These are phyloP conservation scores for Pterulicium gracile DNA, from an alignment of 1,284 basidiomycete genomes.

Conservation along the genomic window DNA sequence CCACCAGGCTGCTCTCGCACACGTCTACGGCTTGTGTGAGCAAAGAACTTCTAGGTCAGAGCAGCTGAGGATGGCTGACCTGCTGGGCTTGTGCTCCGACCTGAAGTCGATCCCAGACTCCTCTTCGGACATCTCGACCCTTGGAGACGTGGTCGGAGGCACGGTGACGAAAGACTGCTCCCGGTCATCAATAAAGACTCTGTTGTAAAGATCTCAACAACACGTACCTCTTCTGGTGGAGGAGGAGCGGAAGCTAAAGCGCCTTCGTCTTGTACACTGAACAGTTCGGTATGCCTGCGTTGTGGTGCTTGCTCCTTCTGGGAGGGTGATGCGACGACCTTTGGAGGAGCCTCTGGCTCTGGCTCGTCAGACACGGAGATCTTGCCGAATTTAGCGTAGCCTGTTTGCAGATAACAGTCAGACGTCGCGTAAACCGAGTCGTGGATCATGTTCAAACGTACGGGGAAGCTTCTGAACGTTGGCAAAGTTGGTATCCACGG, in stretches of 20 bases:
- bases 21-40: conserved; percentile 24
- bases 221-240: conserved; percentile 9
- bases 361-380: conserved; percentile 14
- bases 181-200: not conserved
- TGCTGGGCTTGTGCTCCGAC: conserved; percentile 32
- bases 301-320: conserved; percentile 1
- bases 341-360: not conserved
- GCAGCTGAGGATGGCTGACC: conserved; percentile 21
- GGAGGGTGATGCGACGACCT: not conserved
- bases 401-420: conserved; percentile 10
- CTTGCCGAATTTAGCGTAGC: conserved; percentile 21
- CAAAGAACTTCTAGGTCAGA: not conserved
- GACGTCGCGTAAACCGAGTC: not conserved
- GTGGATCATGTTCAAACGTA: conserved; percentile 18
- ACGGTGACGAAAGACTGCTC: conserved; percentile 2
- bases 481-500: conserved; percentile 60
- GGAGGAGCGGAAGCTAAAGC: conserved; percentile 25
- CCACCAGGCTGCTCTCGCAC: conserved; percentile 45
- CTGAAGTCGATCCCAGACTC: conserved; percentile 21
- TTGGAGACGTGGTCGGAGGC: conserved; percentile 7
- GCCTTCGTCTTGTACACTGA: not conserved
- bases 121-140: conserved; percentile 13
- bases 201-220: not conserved
- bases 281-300: not conserved
- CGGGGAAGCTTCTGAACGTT: conserved; percentile 64